A percentile compares a stretch with the other conserved stretches of the same genome.
Conservation (phyloP, 1,284 basidiomycete genomes). For the Cystobasidium pallidum region DNA sequence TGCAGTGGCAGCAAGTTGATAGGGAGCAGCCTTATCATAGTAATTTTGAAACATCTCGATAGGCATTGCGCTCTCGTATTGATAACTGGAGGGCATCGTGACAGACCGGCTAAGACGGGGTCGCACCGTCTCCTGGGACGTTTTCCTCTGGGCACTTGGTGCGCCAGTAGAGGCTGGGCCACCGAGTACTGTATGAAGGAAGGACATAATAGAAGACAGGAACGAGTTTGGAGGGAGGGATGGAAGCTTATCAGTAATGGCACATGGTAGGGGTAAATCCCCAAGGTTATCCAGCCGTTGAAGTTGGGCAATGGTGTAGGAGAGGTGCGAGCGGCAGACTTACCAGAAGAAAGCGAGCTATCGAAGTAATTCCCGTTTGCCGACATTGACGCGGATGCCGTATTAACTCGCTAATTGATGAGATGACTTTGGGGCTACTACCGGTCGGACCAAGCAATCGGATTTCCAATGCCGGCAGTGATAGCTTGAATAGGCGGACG, state of each 20-base stretch:
- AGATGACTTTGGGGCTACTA: neutral
- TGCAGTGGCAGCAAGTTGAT: conserved; percentile 21
- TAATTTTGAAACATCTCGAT: neutral
- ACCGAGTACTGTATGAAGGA: neutral
- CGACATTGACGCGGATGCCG: neutral
- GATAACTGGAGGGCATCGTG: conserved; percentile 18
- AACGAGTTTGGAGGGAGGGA: neutral
- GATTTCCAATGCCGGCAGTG: neutral
- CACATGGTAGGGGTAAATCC: neutral
- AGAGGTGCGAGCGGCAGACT: neutral
- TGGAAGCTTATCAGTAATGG: neutral
- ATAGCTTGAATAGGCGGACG: neutral
- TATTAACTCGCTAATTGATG: neutral
- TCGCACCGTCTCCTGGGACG: conserved; percentile 26
- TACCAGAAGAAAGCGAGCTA: neutral
- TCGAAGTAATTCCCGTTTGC: neutral
- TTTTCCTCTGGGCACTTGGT: neutral
- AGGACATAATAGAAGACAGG: neutral
- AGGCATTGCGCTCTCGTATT: neutral
- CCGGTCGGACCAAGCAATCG: neutral
- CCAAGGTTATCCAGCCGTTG: neutral
- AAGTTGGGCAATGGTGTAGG: neutral
- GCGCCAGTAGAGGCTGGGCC: neutral
- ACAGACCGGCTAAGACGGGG: conserved; percentile 3
- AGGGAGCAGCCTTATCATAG: neutral